Base-by-base conservation (phyloP, 2,329 filamentous ascomycete species). In the Penicillium capsulatum region DNA sequence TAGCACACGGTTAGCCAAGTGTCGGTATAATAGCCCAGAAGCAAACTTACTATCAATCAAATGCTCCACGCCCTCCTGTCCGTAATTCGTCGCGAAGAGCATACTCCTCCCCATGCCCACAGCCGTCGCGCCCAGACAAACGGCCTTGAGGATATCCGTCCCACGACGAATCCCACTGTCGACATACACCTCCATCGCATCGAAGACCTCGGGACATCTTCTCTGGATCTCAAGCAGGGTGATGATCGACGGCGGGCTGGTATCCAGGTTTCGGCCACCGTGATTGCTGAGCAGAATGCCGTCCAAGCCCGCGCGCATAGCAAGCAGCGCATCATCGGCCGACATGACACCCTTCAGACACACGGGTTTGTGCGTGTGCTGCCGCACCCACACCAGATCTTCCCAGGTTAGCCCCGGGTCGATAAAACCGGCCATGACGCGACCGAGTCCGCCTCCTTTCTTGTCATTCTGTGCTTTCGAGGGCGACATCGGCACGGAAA, bases 231-330 rank as follows among this genome's bases (percentile, higher is more conserved):
- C 75, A 2, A 78, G 55, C 0, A 78, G 62, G 1, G 73, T 72
- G 13, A 77, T 60, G 5, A 77, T 71, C 0, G 69, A 68, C 1
- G 74, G 70, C 19, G 57, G 73, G 29, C 60, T 66, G 20, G 72
- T 74, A 36, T 80, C 76, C 1, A 77, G 62, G 1, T 75, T 74
- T 17, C 77, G 64, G 3, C 77, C 77, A 13, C 77, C 77, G 39
- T 80, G 77, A 44, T 80, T 81, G 44, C 72, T 76, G 22, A 81
- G 48, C 41, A 78, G 57, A 32, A 80, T 74, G 1, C 76, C 76
- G 41, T 77, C 69, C 33, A 74, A 64, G 0, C 74, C 75, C 38
- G 67, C 59, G 31, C 72, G 58, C 38, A 73, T 67, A 0, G 77
- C 76, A 26, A 67, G 51, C 10, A 66, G 66, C 0, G 77, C 76